Percentiles rank a stretch among this genome's conserved stretches.
Conservation (phyloP, 2,329 filamentous ascomycete genomes). For the Clarireedia hainanense region DNA sequence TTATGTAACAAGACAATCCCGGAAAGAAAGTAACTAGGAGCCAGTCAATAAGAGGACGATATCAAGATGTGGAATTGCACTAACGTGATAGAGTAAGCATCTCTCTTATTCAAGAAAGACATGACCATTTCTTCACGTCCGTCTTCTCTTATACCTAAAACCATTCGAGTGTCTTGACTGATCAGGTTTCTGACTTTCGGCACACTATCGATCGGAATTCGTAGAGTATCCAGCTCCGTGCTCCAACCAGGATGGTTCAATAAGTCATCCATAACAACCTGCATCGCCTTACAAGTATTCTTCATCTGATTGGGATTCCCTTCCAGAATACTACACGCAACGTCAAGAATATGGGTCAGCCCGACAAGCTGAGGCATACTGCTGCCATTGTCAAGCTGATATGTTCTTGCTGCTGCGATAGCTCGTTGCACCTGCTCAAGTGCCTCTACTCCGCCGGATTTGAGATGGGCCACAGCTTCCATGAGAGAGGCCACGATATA, state of each 20-base stretch:
- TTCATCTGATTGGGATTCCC: slow-evolving; percentile 49
- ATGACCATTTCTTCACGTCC: slow-evolving; percentile 49
- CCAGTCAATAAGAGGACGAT: not conserved
- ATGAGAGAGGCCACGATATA: slow-evolving; percentile 58
- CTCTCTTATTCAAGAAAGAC: slow-evolving; percentile 52
- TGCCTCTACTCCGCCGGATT: slow-evolving; percentile 54
- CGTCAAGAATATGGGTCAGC: slow-evolving; percentile 59
- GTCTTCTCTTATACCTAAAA: slow-evolving; percentile 42
- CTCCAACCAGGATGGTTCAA: slow-evolving; percentile 29
- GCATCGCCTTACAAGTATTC: slow-evolving; percentile 54
- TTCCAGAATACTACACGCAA: slow-evolving; percentile 57
- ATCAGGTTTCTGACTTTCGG: slow-evolving; percentile 41
- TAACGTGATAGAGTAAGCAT: slow-evolving; percentile 36
- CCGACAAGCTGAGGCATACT: slow-evolving; percentile 59
- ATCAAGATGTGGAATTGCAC: slow-evolving; percentile 7
- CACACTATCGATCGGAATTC: slow-evolving; percentile 48
- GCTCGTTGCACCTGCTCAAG: slow-evolving; percentile 65
- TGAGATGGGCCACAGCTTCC: slow-evolving; percentile 62
- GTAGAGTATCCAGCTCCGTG: slow-evolving; percentile 38
- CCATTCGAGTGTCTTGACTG: slow-evolving; percentile 47
- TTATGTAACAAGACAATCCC: slow-evolving; percentile 34
- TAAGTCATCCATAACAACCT: slow-evolving; percentile 52
- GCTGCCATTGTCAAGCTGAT: slow-evolving; percentile 58
- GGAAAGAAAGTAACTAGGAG: slow-evolving; percentile 23
- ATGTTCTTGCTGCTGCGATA: slow-evolving; percentile 64